Conservation (phyloP, 2,329 filamentous ascomycete species). For the Beauveria sp. region DNA sequence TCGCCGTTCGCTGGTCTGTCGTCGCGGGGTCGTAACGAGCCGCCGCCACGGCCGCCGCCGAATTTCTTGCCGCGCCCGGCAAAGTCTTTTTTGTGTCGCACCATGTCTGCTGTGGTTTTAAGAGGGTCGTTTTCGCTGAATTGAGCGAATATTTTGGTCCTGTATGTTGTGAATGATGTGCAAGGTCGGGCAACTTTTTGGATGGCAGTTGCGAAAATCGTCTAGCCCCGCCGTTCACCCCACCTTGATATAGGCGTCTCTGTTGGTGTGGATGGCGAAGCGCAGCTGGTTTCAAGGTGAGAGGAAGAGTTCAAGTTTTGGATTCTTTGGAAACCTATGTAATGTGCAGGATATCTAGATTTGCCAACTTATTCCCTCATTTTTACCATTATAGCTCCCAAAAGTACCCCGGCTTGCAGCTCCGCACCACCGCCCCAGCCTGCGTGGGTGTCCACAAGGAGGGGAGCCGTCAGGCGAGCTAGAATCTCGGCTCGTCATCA, state of each 20-base stretch:
- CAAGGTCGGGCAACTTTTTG: not conserved
- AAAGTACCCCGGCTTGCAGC: not conserved
- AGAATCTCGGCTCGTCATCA: slow-evolving; percentile 6
- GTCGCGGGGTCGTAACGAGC: slow-evolving; percentile 46
- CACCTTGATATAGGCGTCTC: not conserved
- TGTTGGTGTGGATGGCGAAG: not conserved
- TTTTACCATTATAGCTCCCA: not conserved
- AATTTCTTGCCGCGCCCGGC: slow-evolving; percentile 68
- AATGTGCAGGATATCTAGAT: too few species aligned
- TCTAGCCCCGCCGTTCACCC: slow-evolving; percentile 8
- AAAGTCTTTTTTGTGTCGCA: slow-evolving; percentile 89
- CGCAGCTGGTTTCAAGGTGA: not conserved
- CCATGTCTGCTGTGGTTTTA: slow-evolving; percentile 48
- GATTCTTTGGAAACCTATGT: too few species aligned
- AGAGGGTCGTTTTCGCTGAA: too few species aligned
- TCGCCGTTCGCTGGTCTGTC: slow-evolving; percentile 29
- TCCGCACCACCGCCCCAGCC: slow-evolving; percentile 9
- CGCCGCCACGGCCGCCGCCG: slow-evolving; percentile 46
- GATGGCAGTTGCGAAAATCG: slow-evolving; percentile 2
- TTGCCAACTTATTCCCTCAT: too few species aligned
- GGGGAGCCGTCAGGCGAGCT: slow-evolving; percentile 1
- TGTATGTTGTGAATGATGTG: not conserved
- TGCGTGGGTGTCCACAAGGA: slow-evolving; percentile 8
- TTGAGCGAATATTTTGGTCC: too few species aligned
- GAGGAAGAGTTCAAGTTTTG: too few species aligned